These are phyloP conservation scores for Adenanthera pavonina DNA, from an alignment of 306 rosid species.

Conservation along the genomic window DNA sequence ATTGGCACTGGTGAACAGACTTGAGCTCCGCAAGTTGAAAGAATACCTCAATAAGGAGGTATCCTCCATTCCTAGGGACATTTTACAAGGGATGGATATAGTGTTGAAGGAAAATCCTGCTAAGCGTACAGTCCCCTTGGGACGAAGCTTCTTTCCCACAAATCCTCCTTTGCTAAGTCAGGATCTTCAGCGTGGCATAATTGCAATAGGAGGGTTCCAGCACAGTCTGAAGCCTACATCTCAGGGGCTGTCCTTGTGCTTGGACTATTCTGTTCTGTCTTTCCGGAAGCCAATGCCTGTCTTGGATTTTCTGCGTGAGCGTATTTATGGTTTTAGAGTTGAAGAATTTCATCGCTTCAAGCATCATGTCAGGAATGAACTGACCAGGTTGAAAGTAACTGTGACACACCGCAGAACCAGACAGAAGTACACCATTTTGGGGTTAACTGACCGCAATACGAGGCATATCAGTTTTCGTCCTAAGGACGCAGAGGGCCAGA, in stretches of 20 bases:
- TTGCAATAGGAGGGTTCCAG: conserved; percentile 65
- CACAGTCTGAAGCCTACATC: conserved; percentile 65
- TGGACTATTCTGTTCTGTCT: conserved; percentile 73
- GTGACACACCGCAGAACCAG: conserved; percentile 72
- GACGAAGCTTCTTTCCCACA: conserved; percentile 61
- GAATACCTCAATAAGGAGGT: conserved; percentile 56
- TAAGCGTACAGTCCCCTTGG: conserved; percentile 57
- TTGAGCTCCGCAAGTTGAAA: conserved; percentile 54
- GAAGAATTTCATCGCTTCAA: conserved; percentile 46
- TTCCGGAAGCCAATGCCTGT: conserved; percentile 56
- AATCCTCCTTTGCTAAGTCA: conserved; percentile 40
- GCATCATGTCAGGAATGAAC: conserved; percentile 41
- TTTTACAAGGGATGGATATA: conserved; percentile 78
- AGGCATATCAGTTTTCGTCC: conserved; percentile 52
- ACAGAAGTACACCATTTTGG: conserved; percentile 53
- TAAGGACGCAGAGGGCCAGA: conserved; percentile 48
- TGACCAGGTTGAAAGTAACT: conserved; percentile 62
- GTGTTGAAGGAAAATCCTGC: conserved; percentile 77
- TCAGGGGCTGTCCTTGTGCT: conserved; percentile 65
- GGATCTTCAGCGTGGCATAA: conserved; percentile 58
- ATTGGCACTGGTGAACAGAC: conserved; percentile 54
- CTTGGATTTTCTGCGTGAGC: conserved; percentile 48
- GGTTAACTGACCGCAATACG: conserved; percentile 49
- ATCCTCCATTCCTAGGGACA: conserved; percentile 64
- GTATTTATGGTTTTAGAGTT: conserved; percentile 26